These are phyloP conservation scores for Cenchrus fungigraminus DNA, from an alignment of 176 grass and related monocot species.

Conservation along the genomic window DNA sequence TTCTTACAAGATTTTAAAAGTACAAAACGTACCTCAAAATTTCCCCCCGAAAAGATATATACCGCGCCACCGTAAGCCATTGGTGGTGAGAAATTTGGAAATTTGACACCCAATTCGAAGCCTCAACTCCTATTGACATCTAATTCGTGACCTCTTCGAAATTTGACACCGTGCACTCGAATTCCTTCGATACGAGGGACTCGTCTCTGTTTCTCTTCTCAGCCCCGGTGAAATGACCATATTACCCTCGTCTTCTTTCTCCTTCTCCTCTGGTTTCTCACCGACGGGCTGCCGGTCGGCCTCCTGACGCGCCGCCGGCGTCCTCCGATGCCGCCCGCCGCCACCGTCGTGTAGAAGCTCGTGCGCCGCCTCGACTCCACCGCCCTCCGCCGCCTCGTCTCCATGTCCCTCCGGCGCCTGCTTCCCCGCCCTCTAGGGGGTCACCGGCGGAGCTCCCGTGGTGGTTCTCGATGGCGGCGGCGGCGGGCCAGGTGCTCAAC, in stretches of 20 bases:
- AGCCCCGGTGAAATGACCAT: too few relatives aligned
- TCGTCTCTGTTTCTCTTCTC: too few relatives aligned
- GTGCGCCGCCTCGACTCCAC: background rate
- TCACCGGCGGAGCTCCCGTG: too few relatives aligned
- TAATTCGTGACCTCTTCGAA: too few relatives aligned
- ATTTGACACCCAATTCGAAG: too few relatives aligned
- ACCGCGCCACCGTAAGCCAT: background rate
- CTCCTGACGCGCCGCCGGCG: background rate
- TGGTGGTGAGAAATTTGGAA: background rate
- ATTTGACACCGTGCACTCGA: too few relatives aligned
- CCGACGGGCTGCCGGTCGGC: too few relatives aligned
- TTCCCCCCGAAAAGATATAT: background rate
- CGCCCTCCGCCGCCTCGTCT: constrained; percentile 17
- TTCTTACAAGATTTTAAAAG: background rate
- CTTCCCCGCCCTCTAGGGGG: constrained; percentile 8
- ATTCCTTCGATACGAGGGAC: too few relatives aligned
- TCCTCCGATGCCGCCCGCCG: constrained; percentile 5
- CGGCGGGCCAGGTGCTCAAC: constrained; percentile 44
- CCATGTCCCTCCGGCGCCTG: constrained; percentile 36
- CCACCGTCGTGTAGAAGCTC: background rate
- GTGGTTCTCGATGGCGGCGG: background rate
- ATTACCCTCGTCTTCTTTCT: too few relatives aligned
- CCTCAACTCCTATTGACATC: too few relatives aligned
- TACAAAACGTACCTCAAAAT: background rate
- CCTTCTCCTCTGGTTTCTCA: too few relatives aligned